phyloP scores from a whole-genome alignment of 2,329 filamentous ascomycete species.

The Trichoderma pleuroti region DNA sequence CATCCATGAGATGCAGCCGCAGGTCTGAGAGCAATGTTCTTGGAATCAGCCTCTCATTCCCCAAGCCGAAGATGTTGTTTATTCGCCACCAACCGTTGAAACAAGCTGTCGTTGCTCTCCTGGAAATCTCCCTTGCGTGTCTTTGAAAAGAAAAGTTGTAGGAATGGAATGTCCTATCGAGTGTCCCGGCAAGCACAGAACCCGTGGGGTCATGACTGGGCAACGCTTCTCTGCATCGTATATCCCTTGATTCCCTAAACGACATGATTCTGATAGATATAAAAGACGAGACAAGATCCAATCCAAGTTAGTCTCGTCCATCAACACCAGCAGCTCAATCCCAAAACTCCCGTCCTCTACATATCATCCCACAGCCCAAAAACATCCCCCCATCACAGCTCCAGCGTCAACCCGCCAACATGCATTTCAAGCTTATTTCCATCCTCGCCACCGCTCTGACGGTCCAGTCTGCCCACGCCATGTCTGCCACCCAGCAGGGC shows the following conservation, averaged over 20 bases:
- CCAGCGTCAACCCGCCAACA: neutral
- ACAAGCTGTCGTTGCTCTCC: neutral
- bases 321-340: neutral
- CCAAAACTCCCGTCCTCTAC: neutral
- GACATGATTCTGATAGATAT: neutral
- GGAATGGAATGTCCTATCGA: neutral
- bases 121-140: neutral
- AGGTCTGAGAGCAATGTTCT: neutral
- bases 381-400: neutral
- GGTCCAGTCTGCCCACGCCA: slow-evolving; percentile 18
- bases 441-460: slow-evolving; percentile 22
- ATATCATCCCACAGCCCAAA: neutral
- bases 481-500: slow-evolving; percentile 7
- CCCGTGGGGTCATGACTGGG: neutral
- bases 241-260: neutral
- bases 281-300: neutral
- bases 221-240: neutral
- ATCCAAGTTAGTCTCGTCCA: no score
- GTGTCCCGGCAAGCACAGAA: neutral
- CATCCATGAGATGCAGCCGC: neutral
- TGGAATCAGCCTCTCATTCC: neutral
- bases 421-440: slow-evolving; percentile 24
- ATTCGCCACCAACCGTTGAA: neutral
- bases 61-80: neutral
- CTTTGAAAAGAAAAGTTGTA: neutral